A percentile compares a stretch with the other conserved stretches of the same genome.
phyloP scores from a whole-genome alignment of 352 stramenopile species.

The Thalassiosira livingstoniorum region DNA sequence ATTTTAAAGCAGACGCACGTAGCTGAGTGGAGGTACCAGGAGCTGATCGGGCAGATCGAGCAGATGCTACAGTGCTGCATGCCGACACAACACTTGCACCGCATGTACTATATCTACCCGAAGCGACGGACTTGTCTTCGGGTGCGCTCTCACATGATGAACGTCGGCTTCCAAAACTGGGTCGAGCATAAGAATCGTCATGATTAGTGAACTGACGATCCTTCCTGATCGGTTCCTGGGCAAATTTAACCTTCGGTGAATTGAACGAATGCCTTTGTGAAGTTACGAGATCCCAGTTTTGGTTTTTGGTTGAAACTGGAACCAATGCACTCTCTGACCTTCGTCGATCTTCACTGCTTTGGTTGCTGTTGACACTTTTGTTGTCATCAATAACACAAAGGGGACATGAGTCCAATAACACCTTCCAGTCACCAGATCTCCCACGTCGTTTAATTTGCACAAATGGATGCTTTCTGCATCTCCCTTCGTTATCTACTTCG shows the following conservation, averaged over 20 bases:
- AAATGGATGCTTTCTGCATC: constrained; percentile 20
- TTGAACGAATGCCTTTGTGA: not conserved
- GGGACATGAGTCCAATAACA: constrained; percentile 12
- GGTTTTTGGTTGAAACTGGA: not conserved
- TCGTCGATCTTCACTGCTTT: not conserved
- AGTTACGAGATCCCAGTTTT: not conserved
- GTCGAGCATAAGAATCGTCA: not conserved
- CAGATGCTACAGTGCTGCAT: not conserved
- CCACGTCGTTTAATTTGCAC: constrained; percentile 26
- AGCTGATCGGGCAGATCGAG: not conserved
- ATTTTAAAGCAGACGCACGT: constrained; percentile 9
- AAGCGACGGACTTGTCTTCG: not conserved
- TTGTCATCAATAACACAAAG: constrained; percentile 17
- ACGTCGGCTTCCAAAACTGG: not conserved
- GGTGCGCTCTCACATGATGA: not conserved
- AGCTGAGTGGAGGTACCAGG: not conserved
- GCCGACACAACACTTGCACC: not conserved
- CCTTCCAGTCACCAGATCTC: constrained; percentile 25
- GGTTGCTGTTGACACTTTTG: not conserved
- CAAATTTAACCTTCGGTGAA: constrained; percentile 12
- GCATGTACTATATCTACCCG: not conserved
- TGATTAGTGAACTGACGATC: constrained; percentile 14
- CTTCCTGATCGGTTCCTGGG: constrained; percentile 11
- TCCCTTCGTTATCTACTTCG: constrained; percentile 8
- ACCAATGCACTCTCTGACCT: not conserved